phyloP scores from a whole-genome alignment of 768 basidiomycete genomes.

The Auricularia sp. region DNA sequence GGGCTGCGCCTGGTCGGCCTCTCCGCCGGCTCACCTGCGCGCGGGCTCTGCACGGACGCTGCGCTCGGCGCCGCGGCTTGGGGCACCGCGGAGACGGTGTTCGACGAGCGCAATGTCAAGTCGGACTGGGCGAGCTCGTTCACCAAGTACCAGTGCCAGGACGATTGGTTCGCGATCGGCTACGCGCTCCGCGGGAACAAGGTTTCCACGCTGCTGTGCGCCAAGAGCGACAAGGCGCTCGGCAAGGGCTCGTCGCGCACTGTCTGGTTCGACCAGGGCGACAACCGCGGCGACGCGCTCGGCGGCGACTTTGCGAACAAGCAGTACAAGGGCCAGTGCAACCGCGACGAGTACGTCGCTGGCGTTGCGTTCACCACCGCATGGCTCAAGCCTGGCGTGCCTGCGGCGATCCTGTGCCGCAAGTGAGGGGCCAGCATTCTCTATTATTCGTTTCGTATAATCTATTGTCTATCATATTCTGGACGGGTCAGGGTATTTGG shows the following conservation, averaged over 20 bases:
- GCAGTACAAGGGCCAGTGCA: slow-evolving; percentile 6
- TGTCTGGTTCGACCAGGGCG: slow-evolving; percentile 6
- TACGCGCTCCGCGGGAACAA: not conserved
- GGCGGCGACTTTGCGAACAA: slow-evolving; percentile 3
- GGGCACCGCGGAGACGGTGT: slow-evolving; percentile 1
- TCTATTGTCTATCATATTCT: no score
- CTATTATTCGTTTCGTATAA: slow-evolving; percentile 8
- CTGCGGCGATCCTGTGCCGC: slow-evolving; percentile 4
- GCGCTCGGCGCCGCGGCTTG: not conserved
- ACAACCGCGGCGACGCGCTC: slow-evolving; percentile 1
- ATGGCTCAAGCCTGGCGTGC: not conserved
- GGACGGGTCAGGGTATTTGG: no score
- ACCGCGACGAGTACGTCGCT: slow-evolving; percentile 4
- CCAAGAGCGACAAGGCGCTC: not conserved
- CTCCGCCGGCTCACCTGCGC: not conserved
- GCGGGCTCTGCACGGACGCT: slow-evolving; percentile 8
- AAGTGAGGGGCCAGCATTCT: slow-evolving; percentile 8
- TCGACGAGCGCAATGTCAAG: slow-evolving; percentile 3
- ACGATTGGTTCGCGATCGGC: slow-evolving; percentile 1
- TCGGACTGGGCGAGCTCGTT: slow-evolving; percentile 4
- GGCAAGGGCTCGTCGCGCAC: slow-evolving; percentile 1
- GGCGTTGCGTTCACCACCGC: slow-evolving; percentile 4
- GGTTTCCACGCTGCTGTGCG: not conserved
- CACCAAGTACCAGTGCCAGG: slow-evolving; percentile 5
- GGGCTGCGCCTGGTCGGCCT: slow-evolving; percentile 5